Evolutionary conservation across 2,329 filamentous ascomycete species (phyloP).

Genomic region (Coniochaeta sp.): DNA sequence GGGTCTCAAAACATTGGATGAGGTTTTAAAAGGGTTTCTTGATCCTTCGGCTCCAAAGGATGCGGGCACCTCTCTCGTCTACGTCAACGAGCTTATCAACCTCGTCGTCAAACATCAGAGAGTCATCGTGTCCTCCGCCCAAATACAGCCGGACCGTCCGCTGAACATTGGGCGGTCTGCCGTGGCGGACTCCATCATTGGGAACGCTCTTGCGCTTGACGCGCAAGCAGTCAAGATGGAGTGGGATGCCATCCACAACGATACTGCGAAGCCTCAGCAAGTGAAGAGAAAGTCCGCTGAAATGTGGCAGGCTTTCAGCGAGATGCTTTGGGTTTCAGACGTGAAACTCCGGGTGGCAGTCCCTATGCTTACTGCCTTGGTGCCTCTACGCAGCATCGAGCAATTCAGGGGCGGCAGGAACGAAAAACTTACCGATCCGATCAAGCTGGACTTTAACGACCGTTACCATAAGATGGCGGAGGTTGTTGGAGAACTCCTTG

Average conservation of each 20-base stretch:
- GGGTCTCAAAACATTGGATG: constrained; percentile 53
- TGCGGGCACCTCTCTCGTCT: constrained; percentile 49
- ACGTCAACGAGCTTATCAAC: constrained; percentile 59
- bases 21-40: constrained; percentile 50
- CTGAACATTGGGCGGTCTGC: constrained; percentile 45
- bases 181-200: constrained; percentile 57
- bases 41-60: constrained; percentile 35
- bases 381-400: constrained; percentile 68
- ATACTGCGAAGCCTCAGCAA: constrained; percentile 57
- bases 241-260: constrained; percentile 56
- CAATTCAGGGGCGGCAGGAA: constrained; percentile 54
- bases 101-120: constrained; percentile 56
- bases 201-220: constrained; percentile 62
- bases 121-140: constrained; percentile 50
- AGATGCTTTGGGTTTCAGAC: constrained; percentile 49
- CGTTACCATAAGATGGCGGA: constrained; percentile 35
- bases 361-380: constrained; percentile 63
- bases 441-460: constrained; percentile 68
- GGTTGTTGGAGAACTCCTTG: constrained; percentile 67
- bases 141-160: constrained; percentile 36
- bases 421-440: constrained; percentile 29
- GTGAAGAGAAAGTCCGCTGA: constrained; percentile 63
- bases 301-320: constrained; percentile 72
- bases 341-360: constrained; percentile 67
- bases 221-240: constrained; percentile 64